Evolutionary conservation across 169 alveolate genomes (phyloP), one percentile per base, ranked within the genome.

Genomic region (Theileria orientalis): DNA sequence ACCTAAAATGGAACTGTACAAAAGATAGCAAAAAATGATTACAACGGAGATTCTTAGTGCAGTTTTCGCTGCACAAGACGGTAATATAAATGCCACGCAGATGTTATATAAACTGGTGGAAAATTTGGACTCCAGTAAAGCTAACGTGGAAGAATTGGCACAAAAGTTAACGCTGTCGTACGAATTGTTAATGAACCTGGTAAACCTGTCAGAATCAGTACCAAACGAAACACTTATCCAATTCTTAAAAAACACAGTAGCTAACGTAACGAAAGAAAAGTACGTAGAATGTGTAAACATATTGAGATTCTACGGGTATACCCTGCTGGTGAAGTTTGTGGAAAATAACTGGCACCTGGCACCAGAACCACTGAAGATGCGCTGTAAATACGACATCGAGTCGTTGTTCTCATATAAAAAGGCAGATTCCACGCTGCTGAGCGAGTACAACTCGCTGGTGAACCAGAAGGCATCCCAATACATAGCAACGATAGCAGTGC

Each of bases 61-160:
- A 29, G 89, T 82, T 33, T 63, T 74, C 49, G 78, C 80, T 73
- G 85, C 85, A 2, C 89, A 82, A 25, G 85, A 82, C 19, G 89
- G 89, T 46, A 66, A 69, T 70, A 47, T 37, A 16, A 75, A 37
- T 33, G 87, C 87, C 60, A 71, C 78, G 16, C 76, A 79, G 49
- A 37, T 30, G 71, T 75, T 79, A 32, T 72, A 79, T 19, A 59
- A 54, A 52, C 73, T 79, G 56, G 87, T 79, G 64, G 83, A 79
- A 60, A 37, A 47, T 40, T 74, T 40, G 25, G 74, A 76, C 37
- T 79, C 67, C 29, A 37, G 70, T 11, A 37, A 33, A 19, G 54
- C 16, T 44, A 40, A 44, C 9, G 41, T 47, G 8, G 57, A 64
- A 11, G 87, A 79, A 59, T 63, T 62, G 70, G 54, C 30, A 49